phyloP scores from a whole-genome alignment of 768 basidiomycete species.

The Auricularia sp. region DNA sequence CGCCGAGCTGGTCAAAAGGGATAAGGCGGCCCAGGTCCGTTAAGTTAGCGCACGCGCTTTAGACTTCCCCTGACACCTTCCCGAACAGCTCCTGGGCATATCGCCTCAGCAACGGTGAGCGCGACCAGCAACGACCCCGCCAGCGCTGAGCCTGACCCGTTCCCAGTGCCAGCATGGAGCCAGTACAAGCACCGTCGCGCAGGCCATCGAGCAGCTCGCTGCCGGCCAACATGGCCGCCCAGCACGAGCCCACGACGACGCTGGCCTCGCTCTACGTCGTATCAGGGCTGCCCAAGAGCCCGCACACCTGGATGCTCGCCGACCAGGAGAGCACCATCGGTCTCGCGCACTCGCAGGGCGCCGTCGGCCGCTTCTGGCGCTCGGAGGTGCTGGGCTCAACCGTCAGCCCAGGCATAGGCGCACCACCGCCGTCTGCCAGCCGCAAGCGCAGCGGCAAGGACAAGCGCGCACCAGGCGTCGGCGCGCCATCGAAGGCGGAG shows the following conservation, averaged over 20 bases:
- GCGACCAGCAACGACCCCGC: not conserved
- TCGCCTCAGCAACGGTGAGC: not conserved
- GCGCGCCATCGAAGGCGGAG: slow-evolving; percentile 74
- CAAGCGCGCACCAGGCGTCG: slow-evolving; percentile 50
- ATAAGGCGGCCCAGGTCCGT: not conserved
- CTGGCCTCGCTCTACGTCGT: slow-evolving; percentile 80
- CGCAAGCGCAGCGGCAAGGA: slow-evolving; percentile 52
- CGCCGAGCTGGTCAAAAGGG: not conserved
- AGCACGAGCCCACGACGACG: slow-evolving; percentile 54
- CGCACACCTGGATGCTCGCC: slow-evolving; percentile 81
- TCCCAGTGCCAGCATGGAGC: not conserved
- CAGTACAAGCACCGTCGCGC: not conserved
- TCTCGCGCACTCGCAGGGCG: slow-evolving; percentile 73
- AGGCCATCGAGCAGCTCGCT: not conserved
- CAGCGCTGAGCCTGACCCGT: not conserved
- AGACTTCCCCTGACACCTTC: not conserved
- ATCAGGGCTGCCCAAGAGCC: slow-evolving; percentile 80
- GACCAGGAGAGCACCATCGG: slow-evolving; percentile 76
- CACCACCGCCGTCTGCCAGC: slow-evolving; percentile 15
- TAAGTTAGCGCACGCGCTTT: not conserved
- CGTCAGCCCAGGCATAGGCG: slow-evolving; percentile 74
- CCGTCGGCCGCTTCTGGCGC: slow-evolving; percentile 82
- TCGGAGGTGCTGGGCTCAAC: slow-evolving; percentile 86
- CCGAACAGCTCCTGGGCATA: not conserved
- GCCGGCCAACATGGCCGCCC: not conserved